These are phyloP conservation scores for Amanita fuliginea DNA, from an alignment of 768 basidiomycete species.

Conservation along the genomic window DNA sequence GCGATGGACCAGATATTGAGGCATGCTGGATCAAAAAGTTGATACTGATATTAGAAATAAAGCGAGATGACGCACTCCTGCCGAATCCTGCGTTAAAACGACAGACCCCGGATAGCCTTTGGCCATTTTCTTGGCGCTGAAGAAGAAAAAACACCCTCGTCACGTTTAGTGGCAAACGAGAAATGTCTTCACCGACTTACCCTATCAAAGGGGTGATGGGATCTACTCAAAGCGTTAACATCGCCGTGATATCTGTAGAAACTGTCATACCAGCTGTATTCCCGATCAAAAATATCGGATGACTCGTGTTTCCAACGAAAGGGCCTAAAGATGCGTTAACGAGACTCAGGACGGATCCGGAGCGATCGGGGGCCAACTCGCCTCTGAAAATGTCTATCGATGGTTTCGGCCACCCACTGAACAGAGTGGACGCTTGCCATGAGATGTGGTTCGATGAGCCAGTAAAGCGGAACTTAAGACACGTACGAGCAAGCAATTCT, in stretches of 20 bases:
- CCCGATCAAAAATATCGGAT: constrained; percentile 9
- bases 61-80: background rate
- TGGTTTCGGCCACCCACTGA: background rate
- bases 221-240: constrained; percentile 4
- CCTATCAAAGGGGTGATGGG: constrained; percentile 10
- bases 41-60: background rate
- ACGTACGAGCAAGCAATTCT: constrained; percentile 23
- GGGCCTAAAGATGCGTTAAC: constrained; percentile 3
- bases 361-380: background rate
- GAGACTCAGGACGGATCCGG: background rate
- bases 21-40: constrained; percentile 7
- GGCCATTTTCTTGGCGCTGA: constrained; percentile 13
- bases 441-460: too few species aligned
- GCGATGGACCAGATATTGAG: constrained; percentile 10
- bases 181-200: constrained; percentile 1
- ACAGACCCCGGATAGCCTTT: constrained; percentile 11
- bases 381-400: background rate
- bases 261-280: constrained; percentile 9
- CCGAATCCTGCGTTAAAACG: constrained; percentile 8
- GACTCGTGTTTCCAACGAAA: constrained; percentile 8
- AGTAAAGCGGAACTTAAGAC: too few species aligned
- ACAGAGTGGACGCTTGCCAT: too few species aligned
- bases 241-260: background rate
- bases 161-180: background rate
- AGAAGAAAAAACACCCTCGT: too few species aligned